These are phyloP conservation scores for Pyrrhoderma lamaoense DNA, from an alignment of 1,284 basidiomycete species.

Conservation along the genomic window DNA sequence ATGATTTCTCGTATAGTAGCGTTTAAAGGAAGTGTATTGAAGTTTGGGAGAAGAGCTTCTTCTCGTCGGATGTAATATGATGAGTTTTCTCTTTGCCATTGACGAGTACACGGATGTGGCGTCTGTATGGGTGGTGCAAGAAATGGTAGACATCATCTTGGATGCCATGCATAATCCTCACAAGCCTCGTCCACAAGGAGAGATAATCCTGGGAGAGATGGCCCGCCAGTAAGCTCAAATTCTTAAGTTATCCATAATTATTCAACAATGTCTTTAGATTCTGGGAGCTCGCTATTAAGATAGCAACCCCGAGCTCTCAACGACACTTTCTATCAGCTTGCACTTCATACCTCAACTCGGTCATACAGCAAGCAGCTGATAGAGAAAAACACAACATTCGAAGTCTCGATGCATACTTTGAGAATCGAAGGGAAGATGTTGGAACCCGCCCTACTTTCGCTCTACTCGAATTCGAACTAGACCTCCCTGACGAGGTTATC, in stretches of 20 bases:
- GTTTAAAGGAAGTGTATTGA: neutral
- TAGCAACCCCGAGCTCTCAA: slow-evolving; percentile 43
- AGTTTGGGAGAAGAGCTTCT: too few species aligned
- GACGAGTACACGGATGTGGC: slow-evolving; percentile 37
- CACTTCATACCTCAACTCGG: slow-evolving; percentile 46
- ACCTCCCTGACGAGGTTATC: slow-evolving; percentile 47
- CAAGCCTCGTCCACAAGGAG: slow-evolving; percentile 26
- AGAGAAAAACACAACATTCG: slow-evolving; percentile 42
- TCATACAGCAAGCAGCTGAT: slow-evolving; percentile 45
- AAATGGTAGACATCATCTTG: slow-evolving; percentile 29
- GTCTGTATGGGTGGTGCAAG: slow-evolving; percentile 21
- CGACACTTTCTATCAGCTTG: slow-evolving; percentile 49
- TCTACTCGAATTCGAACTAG: slow-evolving; percentile 45
- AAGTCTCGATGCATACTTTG: slow-evolving; percentile 52
- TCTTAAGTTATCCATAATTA: neutral
- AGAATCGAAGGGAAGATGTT: slow-evolving; percentile 47
- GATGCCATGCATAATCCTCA: slow-evolving; percentile 31
- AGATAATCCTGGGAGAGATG: slow-evolving; percentile 29
- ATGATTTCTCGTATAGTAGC: neutral
- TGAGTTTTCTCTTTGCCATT: slow-evolving; percentile 36
- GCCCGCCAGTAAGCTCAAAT: slow-evolving; percentile 24
- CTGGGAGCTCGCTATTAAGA: slow-evolving; percentile 42
- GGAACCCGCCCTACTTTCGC: slow-evolving; percentile 57
- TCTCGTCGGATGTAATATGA: slow-evolving; percentile 23
- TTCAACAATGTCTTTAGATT: slow-evolving; percentile 39